Evolutionary conservation across 208 protist genomes (phyloP), one percentile per base, ranked within the genome.

Genomic region (Trypanosoma boissoni): DNA sequence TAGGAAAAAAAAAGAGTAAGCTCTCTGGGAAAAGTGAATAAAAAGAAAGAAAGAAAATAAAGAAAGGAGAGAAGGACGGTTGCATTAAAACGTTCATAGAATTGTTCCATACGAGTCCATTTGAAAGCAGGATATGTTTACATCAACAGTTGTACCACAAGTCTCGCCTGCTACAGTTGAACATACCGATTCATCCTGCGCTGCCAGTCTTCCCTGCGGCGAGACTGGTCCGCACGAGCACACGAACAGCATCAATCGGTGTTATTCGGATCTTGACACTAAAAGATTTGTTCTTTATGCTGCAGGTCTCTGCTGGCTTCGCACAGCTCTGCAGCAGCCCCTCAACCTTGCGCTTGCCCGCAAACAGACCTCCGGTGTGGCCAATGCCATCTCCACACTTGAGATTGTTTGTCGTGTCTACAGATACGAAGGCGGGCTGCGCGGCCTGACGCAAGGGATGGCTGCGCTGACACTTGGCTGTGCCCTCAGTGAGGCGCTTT

Each of bases 241-340:
- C 78, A 93, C 86, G n/a, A 93, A 66, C 36, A 91, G 83, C 55
- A 72, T 93, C 27, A 89, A 76, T 44, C 74, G 86, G 16, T 78
- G 77, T 64, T 93, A 89, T 68, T 80, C 74, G 2, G 80, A 93
- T 55, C 53, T 93, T 8, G 58, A 86, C 46, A 72, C 72, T 21
- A 58, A 43, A 18, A 32, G 52, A 26, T 94, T 91, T 61, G 27
- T 88, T 9, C 34, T 50, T 20, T 87, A 84, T 62, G 77, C 78
- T 49, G 81, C 84, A 16, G 45, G 42, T 16, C 65, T 94, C 23
- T 94, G 87, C 53, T 79, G 78, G 24, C 20, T 81, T 18, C 80
- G 86, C 31, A 93, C 83, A 20, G 79, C 78, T 0, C 21, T 78
- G 34, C 86, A 93, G 80, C 86, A 93, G 44, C 87, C 87, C 1